A percentile compares a stretch with the other conserved stretches of the same genome.
Evolutionary conservation across 2,329 filamentous ascomycete species (phyloP).

Genomic region (Aspergillus udagawae): DNA sequence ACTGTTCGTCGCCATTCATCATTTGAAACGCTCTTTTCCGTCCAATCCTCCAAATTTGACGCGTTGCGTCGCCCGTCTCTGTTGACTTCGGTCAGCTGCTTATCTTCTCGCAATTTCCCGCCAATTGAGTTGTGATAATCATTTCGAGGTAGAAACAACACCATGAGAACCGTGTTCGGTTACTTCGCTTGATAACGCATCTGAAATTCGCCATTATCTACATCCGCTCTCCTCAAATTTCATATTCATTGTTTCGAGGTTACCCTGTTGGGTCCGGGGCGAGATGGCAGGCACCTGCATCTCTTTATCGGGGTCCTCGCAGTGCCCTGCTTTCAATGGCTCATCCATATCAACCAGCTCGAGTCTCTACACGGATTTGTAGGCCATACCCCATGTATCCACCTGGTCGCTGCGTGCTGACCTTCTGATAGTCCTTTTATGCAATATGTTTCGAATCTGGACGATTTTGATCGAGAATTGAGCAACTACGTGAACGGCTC

Average conservation of each 20-base stretch:
- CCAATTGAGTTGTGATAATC: background rate
- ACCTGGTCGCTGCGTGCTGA: constrained; percentile 25
- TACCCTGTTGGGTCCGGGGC: constrained; percentile 23
- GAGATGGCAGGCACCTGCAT: constrained; percentile 52
- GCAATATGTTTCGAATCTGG: constrained; percentile 68
- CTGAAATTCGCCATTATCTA: background rate
- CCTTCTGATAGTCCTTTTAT: constrained; percentile 69
- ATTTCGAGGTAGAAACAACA: background rate
- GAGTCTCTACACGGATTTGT: constrained; percentile 61
- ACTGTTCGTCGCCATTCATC: background rate
- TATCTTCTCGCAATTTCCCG: background rate
- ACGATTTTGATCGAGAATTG: constrained; percentile 73
- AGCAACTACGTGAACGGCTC: constrained; percentile 66
- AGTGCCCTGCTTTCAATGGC: constrained; percentile 68
- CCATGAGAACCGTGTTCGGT: background rate
- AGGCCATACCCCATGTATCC: constrained; percentile 36
- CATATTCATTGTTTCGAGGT: background rate
- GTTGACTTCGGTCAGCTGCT: background rate
- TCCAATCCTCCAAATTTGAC: background rate
- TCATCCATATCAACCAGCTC: constrained; percentile 67
- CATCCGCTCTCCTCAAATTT: background rate
- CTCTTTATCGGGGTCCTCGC: constrained; percentile 64
- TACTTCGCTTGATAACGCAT: background rate
- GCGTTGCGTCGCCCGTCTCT: background rate
- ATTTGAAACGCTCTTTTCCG: background rate